These are phyloP conservation scores for Amesomyces nigricolor DNA, from an alignment of 2,329 filamentous ascomycete genomes.

Conservation along the genomic window DNA sequence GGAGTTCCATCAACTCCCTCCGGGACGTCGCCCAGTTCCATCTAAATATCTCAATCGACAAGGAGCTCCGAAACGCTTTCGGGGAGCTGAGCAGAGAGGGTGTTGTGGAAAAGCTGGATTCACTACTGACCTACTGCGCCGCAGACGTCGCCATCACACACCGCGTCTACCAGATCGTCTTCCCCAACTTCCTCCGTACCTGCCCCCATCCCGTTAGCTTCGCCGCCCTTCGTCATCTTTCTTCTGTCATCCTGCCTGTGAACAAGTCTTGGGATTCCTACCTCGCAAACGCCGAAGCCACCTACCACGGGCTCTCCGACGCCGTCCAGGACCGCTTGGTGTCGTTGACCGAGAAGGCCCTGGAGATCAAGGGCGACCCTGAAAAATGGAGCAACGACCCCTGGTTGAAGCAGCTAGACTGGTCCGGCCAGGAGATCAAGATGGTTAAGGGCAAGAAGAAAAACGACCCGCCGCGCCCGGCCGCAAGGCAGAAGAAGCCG, in stretches of 20 bases:
- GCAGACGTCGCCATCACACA: slow-evolving; percentile 92
- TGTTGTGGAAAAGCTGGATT: slow-evolving; percentile 66
- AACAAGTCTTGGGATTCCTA: slow-evolving; percentile 85
- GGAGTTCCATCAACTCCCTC: slow-evolving; percentile 91
- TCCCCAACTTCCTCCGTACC: slow-evolving; percentile 79
- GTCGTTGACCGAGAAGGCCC: slow-evolving; percentile 67
- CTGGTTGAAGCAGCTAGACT: slow-evolving; percentile 91
- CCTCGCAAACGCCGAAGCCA: slow-evolving; percentile 74
- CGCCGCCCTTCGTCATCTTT: slow-evolving; percentile 85
- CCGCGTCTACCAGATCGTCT: slow-evolving; percentile 87
- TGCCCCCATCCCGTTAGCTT: slow-evolving; percentile 98
- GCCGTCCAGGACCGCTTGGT: slow-evolving; percentile 73
- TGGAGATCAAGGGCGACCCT: slow-evolving; percentile 64
- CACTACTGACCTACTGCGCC: slow-evolving; percentile 88
- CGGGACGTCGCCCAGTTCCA: slow-evolving; percentile 96
- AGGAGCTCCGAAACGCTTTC: slow-evolving; percentile 79
- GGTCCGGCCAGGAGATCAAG: slow-evolving; percentile 86
- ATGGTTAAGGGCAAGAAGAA: slow-evolving; percentile 93
- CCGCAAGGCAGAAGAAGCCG: slow-evolving; percentile 81
- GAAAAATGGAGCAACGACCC: slow-evolving; percentile 72
- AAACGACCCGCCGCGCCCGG: slow-evolving; percentile 68
- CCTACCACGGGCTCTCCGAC: slow-evolving; percentile 69
- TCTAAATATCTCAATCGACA: slow-evolving; percentile 85
- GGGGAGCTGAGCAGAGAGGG: slow-evolving; percentile 70
- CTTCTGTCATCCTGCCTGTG: slow-evolving; percentile 85